Percentiles rank a stretch among this genome's conserved stretches.
Conservation (phyloP, 2,329 filamentous ascomycete species). For the Aureobasidium mangrovei region DNA sequence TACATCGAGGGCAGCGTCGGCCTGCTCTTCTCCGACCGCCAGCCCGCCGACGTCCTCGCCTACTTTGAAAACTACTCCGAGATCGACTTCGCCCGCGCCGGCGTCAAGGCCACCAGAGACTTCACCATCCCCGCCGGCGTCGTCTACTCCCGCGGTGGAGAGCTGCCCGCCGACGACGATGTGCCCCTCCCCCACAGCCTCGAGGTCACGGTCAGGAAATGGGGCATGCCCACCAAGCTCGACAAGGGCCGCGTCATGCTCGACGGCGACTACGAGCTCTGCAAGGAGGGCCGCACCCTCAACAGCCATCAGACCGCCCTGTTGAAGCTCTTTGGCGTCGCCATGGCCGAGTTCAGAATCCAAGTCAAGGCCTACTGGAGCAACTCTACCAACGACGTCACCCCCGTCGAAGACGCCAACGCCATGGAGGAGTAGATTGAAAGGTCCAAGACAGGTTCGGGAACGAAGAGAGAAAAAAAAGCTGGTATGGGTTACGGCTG, state of each 20-base stretch:
- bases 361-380: conserved; percentile 55
- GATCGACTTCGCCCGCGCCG: conserved; percentile 86
- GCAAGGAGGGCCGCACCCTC: conserved; percentile 72
- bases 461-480: background rate
- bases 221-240: conserved; percentile 83
- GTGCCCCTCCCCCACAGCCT: conserved; percentile 78
- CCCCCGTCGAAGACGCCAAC: conserved; percentile 22
- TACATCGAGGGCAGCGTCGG: conserved; percentile 78
- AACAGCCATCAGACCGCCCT: conserved; percentile 89
- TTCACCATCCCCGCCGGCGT: conserved; percentile 78
- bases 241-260: conserved; percentile 81
- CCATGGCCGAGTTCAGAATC: conserved; percentile 83
- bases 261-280: conserved; percentile 64
- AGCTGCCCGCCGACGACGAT: conserved; percentile 72
- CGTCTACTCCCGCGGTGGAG: conserved; percentile 69
- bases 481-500: conserved; percentile 5
- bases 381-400: conserved; percentile 26
- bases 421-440: conserved; percentile 23
- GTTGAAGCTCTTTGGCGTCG: conserved; percentile 87
- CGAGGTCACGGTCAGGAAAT: conserved; percentile 80
- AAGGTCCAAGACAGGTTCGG: background rate
- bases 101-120: conserved; percentile 61
- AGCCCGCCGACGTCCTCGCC: conserved; percentile 54
- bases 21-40: conserved; percentile 79
- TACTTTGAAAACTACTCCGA: conserved; percentile 67